Evolutionary conservation across 257 asterid genomes (phyloP), one percentile per base, ranked within the genome.

Genomic region (Solanum tarapatanum): DNA sequence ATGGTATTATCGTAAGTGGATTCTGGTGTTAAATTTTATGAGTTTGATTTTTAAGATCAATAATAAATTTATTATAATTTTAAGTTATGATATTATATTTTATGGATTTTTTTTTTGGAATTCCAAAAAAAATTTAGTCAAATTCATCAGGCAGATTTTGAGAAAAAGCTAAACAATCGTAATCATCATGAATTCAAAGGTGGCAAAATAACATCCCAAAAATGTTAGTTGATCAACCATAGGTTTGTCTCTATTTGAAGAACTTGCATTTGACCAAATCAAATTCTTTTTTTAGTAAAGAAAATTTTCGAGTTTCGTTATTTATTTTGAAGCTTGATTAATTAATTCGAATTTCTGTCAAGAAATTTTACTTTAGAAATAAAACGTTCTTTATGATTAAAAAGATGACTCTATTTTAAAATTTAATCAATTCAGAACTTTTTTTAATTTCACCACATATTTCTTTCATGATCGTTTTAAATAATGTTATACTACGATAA

Each of bases 221-320:
- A 84, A 73, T 39, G 32, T 84, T 58, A 70, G 84, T 84, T 87
- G 51, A 72, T 36, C 55, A 80, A 45, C 69, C 2, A 26, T 5
- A 45, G 10, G n/a, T 19, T 80, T 28, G 41, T 80, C 85, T 16
- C 85, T 45, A 28, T 80, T 80, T 80, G 35, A 36, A 26, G n/a
- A 26, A 43, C 72, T 77, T 62, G 11, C 17, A 13, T 19, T 76
- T 28, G 5, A 48, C 64, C 86, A 48, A 89, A 83, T 87, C 87
- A 87, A 82, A 23, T 39, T 74, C 7, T 74, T 74, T 8, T 35
- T 35, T 74, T 10, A 8, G 24, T 17, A 35, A 43, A 11, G 51
- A 2, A 43, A 11, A 43, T 43, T 43, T 43, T 43, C 0, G 2
- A 4, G 6, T 4, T 74, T 19, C 2, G 1, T 2, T 74, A 36